Evolutionary conservation across 371 early-diverging fungal genomes (phyloP).

Genomic region (Apophysomyces sp.): DNA sequence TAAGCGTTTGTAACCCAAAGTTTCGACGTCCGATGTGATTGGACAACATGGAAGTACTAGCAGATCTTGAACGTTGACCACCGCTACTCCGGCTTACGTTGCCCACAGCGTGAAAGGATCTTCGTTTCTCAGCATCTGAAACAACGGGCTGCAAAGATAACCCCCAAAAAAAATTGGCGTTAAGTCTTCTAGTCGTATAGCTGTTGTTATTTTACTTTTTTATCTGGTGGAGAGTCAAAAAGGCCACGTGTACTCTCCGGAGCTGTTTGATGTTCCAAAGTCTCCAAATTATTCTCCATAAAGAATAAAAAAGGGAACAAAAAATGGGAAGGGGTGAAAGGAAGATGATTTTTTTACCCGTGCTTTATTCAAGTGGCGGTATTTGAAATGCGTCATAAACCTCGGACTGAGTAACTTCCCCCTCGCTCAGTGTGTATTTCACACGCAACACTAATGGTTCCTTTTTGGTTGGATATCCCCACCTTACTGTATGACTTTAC

Average conservation of each 20-base stretch:
- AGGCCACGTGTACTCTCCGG: constrained; percentile 51
- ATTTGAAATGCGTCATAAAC: neutral
- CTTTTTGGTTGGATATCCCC: too few relatives aligned
- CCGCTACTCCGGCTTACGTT: constrained; percentile 3
- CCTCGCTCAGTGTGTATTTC: too few relatives aligned
- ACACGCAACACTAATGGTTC: too few relatives aligned
- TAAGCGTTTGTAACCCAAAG: constrained; percentile 26
- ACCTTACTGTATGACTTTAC: too few relatives aligned
- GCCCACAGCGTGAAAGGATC: constrained; percentile 12
- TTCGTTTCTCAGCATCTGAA: constrained; percentile 19
- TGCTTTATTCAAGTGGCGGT: neutral
- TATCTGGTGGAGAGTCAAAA: constrained; percentile 34
- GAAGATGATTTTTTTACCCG: neutral
- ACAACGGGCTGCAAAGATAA: neutral
- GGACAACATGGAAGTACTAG: constrained; percentile 32
- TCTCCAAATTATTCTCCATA: constrained; percentile 16
- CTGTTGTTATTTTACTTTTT: constrained; percentile 10
- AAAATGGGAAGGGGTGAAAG: constrained; percentile 10
- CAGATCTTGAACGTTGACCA: constrained; percentile 48
- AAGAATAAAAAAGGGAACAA: constrained; percentile 4
- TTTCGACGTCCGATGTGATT: constrained; percentile 14
- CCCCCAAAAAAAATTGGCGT: too few relatives aligned
- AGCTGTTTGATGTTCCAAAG: constrained; percentile 45
- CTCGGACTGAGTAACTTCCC: neutral
- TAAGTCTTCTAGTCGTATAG: neutral